Conservation (phyloP, 202 grass and related monocot genomes). For the Saccharum hybrid region DNA sequence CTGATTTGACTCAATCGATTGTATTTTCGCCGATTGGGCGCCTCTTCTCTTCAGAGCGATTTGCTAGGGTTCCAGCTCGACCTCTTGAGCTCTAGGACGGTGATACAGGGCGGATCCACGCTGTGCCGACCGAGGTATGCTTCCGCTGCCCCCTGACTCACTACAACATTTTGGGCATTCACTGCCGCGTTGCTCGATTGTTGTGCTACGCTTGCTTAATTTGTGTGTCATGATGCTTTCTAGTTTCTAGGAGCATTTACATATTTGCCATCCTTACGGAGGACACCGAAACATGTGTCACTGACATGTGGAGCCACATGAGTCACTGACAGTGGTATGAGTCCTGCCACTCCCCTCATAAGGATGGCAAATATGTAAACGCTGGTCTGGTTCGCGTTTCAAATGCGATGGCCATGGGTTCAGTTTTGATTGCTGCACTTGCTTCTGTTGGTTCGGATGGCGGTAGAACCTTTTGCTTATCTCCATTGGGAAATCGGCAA, state of each 20-base stretch:
- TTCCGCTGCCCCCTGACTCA: conserved; percentile 15
- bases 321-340: too few species aligned
- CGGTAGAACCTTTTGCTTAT: background rate
- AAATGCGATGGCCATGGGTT: background rate
- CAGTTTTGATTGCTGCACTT: background rate
- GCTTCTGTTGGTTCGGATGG: background rate
- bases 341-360: too few species aligned
- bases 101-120: conserved; percentile 40
- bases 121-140: conserved; percentile 49
- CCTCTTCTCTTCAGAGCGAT: background rate
- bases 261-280: too few species aligned
- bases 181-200: background rate
- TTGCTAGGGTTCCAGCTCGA: conserved; percentile 19
- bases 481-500: background rate
- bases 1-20: conserved; percentile 2
- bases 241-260: too few species aligned
- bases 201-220: background rate
- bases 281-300: too few species aligned
- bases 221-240: background rate
- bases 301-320: too few species aligned
- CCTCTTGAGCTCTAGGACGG: conserved; percentile 36
- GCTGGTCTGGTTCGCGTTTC: background rate
- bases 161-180: background rate
- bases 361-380: too few species aligned
- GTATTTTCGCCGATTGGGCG: background rate